Conservation (phyloP, 1,139 yeast species). For the Taiozyma onychis region DNA sequence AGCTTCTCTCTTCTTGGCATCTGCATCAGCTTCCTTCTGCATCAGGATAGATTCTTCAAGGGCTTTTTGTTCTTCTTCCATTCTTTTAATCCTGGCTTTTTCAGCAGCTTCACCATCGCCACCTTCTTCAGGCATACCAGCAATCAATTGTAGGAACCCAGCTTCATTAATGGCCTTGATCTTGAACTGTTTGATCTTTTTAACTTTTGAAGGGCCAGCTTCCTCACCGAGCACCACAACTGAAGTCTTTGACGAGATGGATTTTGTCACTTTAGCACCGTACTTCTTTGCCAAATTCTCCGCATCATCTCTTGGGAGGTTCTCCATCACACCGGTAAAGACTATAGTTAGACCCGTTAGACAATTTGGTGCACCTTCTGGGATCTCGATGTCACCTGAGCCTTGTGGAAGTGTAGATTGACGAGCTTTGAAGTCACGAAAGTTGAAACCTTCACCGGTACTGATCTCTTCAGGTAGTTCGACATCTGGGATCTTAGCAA, state of each 20-base stretch:
- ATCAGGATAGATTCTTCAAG: slow-evolving; percentile 45
- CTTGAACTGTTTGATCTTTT: slow-evolving; percentile 64
- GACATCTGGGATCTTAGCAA: slow-evolving; percentile 64
- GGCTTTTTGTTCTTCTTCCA: slow-evolving; percentile 54
- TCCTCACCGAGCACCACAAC: slow-evolving; percentile 90
- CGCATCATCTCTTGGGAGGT: slow-evolving; percentile 68
- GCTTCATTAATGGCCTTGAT: slow-evolving; percentile 83
- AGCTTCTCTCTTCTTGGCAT: slow-evolving; percentile 23
- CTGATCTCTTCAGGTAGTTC: slow-evolving; percentile 52
- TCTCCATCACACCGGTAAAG: slow-evolving; percentile 86
- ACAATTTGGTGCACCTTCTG: slow-evolving; percentile 80
- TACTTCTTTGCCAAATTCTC: slow-evolving; percentile 74
- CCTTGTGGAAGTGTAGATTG: slow-evolving; percentile 31
- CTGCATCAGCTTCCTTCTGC: slow-evolving; percentile 33
- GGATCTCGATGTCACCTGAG: slow-evolving; percentile 35
- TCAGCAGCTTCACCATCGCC: slow-evolving; percentile 78
- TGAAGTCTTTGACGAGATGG: slow-evolving; percentile 81
- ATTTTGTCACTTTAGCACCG: slow-evolving; percentile 91
- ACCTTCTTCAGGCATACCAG: slow-evolving; percentile 87
- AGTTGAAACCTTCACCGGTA: slow-evolving; percentile 36
- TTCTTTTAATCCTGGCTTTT: slow-evolving; percentile 63
- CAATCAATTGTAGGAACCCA: slow-evolving; percentile 72
- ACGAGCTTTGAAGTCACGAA: slow-evolving; percentile 44
- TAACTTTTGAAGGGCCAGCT: slow-evolving; percentile 95
- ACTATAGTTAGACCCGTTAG: slow-evolving; percentile 84